Evolutionary conservation across 176 grass and related monocot genomes (phyloP), one percentile per base, ranked within the genome.

Genomic region (Triticum monococcum): DNA sequence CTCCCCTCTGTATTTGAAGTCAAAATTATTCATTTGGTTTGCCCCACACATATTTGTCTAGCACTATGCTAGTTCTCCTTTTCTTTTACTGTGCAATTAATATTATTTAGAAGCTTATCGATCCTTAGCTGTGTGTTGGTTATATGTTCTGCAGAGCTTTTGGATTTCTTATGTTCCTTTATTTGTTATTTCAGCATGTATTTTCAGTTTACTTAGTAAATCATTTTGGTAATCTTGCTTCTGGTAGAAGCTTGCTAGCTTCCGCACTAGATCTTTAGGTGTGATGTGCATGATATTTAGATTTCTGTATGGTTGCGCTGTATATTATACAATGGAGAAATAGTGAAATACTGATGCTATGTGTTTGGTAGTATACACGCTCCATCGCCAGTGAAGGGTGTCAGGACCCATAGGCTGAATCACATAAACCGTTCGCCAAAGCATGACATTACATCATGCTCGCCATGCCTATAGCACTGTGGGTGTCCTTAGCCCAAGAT

Each of bases 311-410:
- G 32, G 66, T 30, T 72, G 48, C 78, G 35, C 45, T 84, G 40
- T 54, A 54, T 67, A 40, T 64, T 38, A 25, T 89, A n/a, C 57
- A 73, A 31, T 56, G 30, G 79, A 71, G 54, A 74, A 89, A 79
- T 65, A 70, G 36, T 46, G 33, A 70, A 83, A 83, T 63, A 72
- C 30, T 50, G 35, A 72, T 73, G 40, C 57, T 66, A 30, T 64
- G 23, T 33, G 18, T 74, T 66, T 23, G 16, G 31, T 31, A 20
- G 20, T 85, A 45, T 75, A 79, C 20, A 18, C 16, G 50, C 50
- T 54, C 50, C 50, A 54, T 54, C 50, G 0, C 50, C 14, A 54
- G 50, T 54, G 50, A 54, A 54, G 50, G 50, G 50, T 54, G 50
- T 18, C 16, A 54, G 50, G 50, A 54, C 50, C 16, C 50, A 54